Percentiles rank a stretch among this genome's conserved stretches.
These are phyloP conservation scores for Morella rubra DNA, from an alignment of 306 rosid species.

Conservation along the genomic window DNA sequence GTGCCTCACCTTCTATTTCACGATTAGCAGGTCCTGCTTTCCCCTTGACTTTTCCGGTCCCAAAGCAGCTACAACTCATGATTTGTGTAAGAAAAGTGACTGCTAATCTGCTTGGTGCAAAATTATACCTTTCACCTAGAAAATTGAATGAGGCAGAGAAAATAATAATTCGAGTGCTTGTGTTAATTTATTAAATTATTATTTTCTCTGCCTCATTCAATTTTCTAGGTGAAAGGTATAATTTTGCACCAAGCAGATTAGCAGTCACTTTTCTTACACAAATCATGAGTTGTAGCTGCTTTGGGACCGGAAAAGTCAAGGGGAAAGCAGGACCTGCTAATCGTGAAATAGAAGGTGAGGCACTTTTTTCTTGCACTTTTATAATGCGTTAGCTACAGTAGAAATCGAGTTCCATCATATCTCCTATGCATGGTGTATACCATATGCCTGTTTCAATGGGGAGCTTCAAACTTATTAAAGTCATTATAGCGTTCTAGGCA, in stretches of 20 bases:
- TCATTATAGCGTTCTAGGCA: background rate
- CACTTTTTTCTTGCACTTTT: conserved; percentile 17
- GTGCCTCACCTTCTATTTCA: conserved; percentile 56
- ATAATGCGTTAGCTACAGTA: conserved; percentile 9
- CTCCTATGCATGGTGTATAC: background rate
- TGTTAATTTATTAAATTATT: no score
- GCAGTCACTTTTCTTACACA: conserved; percentile 18
- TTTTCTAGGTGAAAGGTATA: conserved; percentile 24
- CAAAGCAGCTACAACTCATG: conserved; percentile 92
- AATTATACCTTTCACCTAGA: conserved; percentile 19
- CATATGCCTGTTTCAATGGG: background rate
- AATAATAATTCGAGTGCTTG: background rate
- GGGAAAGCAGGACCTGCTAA: conserved; percentile 40
- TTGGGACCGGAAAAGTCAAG: conserved; percentile 51
- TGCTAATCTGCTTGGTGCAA: conserved; percentile 21
- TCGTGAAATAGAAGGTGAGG: conserved; percentile 55
- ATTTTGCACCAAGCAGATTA: conserved; percentile 16
- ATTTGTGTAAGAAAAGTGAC: conserved; percentile 24
- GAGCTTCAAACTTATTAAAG: background rate
- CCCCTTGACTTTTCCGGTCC: conserved; percentile 44
- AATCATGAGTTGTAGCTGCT: conserved; percentile 86
- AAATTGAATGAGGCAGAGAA: conserved; percentile 9
- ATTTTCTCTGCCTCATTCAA: background rate
- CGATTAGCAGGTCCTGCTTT: conserved; percentile 36
- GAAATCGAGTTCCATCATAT: background rate